Base-by-base conservation (phyloP, 148 eudicot genomes). In the Amaranthus hypochondriacus region DNA sequence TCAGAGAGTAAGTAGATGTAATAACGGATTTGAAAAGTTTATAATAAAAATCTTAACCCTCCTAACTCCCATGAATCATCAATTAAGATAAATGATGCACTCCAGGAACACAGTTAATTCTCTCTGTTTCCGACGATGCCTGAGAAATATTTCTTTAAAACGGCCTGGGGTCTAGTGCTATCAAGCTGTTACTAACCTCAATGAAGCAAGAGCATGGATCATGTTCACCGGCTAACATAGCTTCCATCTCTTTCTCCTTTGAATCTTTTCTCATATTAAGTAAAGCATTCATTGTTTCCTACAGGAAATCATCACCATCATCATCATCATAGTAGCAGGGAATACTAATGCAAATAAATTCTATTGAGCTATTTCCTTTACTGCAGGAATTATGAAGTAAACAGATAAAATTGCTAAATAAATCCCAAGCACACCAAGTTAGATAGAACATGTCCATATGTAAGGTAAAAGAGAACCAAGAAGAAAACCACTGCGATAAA, bases 131-230 rank as follows among this genome's bases (percentile, higher is more conserved):
- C 3, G 14, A 4, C 6, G 14, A 44, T 5, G 21, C 42, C 39
- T 28, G 39, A 28, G 39, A 48, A 18, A 43, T 42, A 7, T 63
- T 18, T 48, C 69, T 48, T 7, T 11, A 4, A 14, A 42, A 49
- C 6, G 12, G 39, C 39, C 39, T 28, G 0, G 39, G 2, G 2
- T 28, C 39, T 28, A 28, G 39, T 28, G 2, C 10, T 46, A 63
- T 65, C 55, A 21, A 14, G 44, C 7, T 14, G 28, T 49, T 74
- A 75, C 72, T 56, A 12, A 92, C 97, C 97, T 96, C 99, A 58
- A 96, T 89, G 79, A 86, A 96, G 82, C 99, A 96, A 85, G 99
- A 89, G 81, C 85, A 90, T 68, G 91, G 73, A 81, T 96, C 99
- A 48, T 89, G 89, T 69, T 96, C 99, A 73, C 92, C 97, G 71